These are phyloP conservation scores for Ophiosphaerella narmari DNA, from an alignment of 2,329 filamentous ascomycete genomes.

Conservation along the genomic window DNA sequence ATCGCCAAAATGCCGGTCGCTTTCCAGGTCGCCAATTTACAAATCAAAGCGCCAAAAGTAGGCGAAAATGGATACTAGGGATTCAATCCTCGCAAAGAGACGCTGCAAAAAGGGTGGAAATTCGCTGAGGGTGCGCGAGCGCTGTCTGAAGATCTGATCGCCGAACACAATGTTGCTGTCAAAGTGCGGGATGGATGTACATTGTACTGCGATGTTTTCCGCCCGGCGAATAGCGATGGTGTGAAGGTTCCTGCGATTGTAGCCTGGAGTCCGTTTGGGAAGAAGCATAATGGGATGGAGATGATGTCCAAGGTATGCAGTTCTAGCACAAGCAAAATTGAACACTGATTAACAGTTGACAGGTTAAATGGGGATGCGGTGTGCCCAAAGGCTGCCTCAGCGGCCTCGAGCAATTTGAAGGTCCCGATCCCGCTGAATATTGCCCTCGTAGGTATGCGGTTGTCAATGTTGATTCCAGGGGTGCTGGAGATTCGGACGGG, in stretches of 20 bases:
- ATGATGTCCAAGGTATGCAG: conserved; percentile 3
- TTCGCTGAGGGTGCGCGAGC: conserved; percentile 5
- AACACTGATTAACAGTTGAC: too few species aligned
- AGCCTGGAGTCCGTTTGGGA: conserved; percentile 52
- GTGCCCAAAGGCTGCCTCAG: conserved; percentile 10
- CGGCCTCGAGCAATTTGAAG: conserved; percentile 48
- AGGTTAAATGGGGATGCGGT: not conserved
- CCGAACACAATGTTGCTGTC: conserved; percentile 11
- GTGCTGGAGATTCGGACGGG: conserved; percentile 40
- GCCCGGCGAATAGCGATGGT: conserved; percentile 21
- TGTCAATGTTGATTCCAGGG: conserved; percentile 36
- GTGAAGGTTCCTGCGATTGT: conserved; percentile 49
- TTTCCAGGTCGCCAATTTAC: conserved; percentile 13
- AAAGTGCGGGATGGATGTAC: conserved; percentile 12
- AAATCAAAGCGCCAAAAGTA: conserved; percentile 9
- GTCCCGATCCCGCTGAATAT: conserved; percentile 46
- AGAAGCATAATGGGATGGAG: conserved; percentile 24
- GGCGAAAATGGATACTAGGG: conserved; percentile 6
- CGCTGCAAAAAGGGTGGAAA: conserved; percentile 8
- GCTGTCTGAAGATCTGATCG: conserved; percentile 8
- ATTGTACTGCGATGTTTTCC: conserved; percentile 13
- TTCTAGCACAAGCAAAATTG: not conserved
- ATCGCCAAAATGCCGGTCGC: conserved; percentile 4
- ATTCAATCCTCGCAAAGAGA: conserved; percentile 5
- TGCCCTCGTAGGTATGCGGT: conserved; percentile 37